A percentile compares a stretch with the other conserved stretches of the same genome.
phyloP scores from a whole-genome alignment of 495 filamentous ascomycete genomes.

The Mycothermus thermophilus region DNA sequence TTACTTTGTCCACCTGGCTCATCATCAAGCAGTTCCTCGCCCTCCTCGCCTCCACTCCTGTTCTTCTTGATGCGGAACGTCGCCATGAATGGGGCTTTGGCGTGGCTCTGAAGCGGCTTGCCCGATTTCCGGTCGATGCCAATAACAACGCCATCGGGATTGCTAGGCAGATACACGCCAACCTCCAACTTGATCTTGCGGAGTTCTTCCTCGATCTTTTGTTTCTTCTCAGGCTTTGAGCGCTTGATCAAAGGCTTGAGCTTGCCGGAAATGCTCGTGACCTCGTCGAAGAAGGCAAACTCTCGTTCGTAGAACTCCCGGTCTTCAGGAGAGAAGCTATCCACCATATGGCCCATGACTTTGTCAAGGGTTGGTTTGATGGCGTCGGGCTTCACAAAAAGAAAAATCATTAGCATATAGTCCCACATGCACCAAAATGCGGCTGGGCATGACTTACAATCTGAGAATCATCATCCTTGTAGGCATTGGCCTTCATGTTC shows the following conservation, averaged over 20 bases:
- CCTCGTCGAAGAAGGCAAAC: conserved; percentile 94
- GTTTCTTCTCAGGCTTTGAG: conserved; percentile 92
- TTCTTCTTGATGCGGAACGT: conserved; percentile 92
- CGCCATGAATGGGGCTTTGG: conserved; percentile 97
- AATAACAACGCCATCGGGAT: conserved; percentile 91
- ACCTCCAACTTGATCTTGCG: conserved; percentile 93
- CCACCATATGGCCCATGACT: conserved; percentile 70
- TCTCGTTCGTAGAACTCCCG: conserved; percentile 83
- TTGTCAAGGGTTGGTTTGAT: conserved; percentile 88
- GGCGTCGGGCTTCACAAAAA: conserved; percentile 75
- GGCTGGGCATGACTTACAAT: no score
- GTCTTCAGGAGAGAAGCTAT: conserved; percentile 67
- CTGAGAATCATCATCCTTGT: conserved; percentile 87
- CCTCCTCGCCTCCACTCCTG: conserved; percentile 34
- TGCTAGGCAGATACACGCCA: conserved; percentile 92
- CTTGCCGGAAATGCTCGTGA: conserved; percentile 89
- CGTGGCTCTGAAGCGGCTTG: conserved; percentile 92
- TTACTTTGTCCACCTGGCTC: conserved; percentile 24
- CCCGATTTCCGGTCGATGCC: conserved; percentile 96
- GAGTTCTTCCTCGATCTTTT: conserved; percentile 97
- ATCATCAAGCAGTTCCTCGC: conserved; percentile 33
- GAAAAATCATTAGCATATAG: conserved; percentile 21
- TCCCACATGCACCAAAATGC: no score
- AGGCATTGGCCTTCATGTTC: conserved; percentile 99
- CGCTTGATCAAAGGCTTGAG: conserved; percentile 85